phyloP scores from a whole-genome alignment of 2,329 filamentous ascomycete genomes.

The Penicillium sp. region DNA sequence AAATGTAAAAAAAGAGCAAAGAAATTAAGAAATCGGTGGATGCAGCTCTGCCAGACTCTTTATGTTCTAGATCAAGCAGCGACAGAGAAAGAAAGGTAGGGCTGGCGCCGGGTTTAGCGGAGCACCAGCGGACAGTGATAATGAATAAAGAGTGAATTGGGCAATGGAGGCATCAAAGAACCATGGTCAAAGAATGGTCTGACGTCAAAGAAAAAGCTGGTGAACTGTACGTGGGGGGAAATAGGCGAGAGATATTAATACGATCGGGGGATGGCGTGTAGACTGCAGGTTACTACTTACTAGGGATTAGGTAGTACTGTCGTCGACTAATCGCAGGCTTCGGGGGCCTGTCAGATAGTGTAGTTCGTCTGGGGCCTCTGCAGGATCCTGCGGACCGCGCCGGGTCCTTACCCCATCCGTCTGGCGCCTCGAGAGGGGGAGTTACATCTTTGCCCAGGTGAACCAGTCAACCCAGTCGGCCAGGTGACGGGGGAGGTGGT shows the following conservation, averaged over 20 bases:
- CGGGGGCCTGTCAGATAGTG: neutral
- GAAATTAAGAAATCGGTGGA: neutral
- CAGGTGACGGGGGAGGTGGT: constrained; percentile 7
- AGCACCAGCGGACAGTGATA: constrained; percentile 11
- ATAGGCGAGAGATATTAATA: neutral
- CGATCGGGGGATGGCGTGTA: neutral
- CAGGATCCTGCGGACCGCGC: neutral
- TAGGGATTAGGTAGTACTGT: too few species aligned
- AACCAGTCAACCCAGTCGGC: neutral
- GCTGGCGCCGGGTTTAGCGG: neutral
- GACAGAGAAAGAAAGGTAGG: neutral
- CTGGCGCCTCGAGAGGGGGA: constrained; percentile 1
- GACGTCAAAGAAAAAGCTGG: constrained; percentile 21
- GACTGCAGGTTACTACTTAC: too few species aligned
- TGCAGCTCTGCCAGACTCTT: constrained; percentile 5
- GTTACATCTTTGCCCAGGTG: constrained; percentile 13
- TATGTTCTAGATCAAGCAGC: constrained; percentile 13
- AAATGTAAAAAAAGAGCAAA: constrained; percentile 1
- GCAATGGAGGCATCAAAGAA: constrained; percentile 7
- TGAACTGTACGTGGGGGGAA: neutral
- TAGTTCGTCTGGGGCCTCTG: neutral
- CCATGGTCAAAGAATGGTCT: constrained; percentile 12
- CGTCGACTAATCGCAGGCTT: neutral
- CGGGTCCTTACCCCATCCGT: constrained; percentile 9
- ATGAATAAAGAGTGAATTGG: constrained; percentile 19